Percentiles rank a stretch among this genome's conserved stretches.
phyloP scores from a whole-genome alignment of 805 yeast species.

The Metschnikowia shivogae region DNA sequence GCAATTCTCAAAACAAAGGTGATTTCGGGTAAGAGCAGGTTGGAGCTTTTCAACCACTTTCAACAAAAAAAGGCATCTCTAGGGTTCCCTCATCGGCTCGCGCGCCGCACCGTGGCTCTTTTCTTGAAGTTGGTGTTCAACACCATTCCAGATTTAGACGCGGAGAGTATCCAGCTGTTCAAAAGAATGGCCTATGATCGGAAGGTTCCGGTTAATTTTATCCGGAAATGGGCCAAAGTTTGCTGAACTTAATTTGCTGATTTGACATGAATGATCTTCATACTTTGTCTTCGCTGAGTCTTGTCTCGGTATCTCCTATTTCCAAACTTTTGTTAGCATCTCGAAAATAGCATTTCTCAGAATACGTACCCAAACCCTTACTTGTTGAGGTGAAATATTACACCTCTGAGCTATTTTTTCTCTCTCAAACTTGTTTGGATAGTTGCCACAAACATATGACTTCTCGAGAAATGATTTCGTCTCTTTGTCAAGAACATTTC shows the following conservation, averaged over 20 bases:
- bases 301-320: constrained; percentile 27
- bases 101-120: constrained; percentile 9
- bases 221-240: constrained; percentile 4
- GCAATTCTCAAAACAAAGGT: constrained; percentile 25
- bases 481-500: not conserved
- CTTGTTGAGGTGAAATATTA: constrained; percentile 25
- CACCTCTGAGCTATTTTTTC: constrained; percentile 25
- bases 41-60: constrained; percentile 19
- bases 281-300: constrained; percentile 4
- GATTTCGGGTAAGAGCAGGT: constrained; percentile 16
- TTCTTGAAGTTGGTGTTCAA: constrained; percentile 13
- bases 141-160: constrained; percentile 10
- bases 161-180: constrained; percentile 15
- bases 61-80: constrained; percentile 14
- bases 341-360: too few relatives aligned
- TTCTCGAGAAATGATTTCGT: constrained; percentile 1
- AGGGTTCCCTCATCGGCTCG: constrained; percentile 18
- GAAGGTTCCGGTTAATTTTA: constrained; percentile 7
- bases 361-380: constrained; percentile 31
- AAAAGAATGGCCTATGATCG: constrained; percentile 7
- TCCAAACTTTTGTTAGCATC: constrained; percentile 22
- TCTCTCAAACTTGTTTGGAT: constrained; percentile 27
- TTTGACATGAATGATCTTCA: constrained; percentile 4
- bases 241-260: not conserved
- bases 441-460: constrained; percentile 1